Percentiles rank a stretch among this genome's conserved stretches.
phyloP scores from a whole-genome alignment of 2,329 filamentous ascomycete genomes.

The Phialophora verrucosa region DNA sequence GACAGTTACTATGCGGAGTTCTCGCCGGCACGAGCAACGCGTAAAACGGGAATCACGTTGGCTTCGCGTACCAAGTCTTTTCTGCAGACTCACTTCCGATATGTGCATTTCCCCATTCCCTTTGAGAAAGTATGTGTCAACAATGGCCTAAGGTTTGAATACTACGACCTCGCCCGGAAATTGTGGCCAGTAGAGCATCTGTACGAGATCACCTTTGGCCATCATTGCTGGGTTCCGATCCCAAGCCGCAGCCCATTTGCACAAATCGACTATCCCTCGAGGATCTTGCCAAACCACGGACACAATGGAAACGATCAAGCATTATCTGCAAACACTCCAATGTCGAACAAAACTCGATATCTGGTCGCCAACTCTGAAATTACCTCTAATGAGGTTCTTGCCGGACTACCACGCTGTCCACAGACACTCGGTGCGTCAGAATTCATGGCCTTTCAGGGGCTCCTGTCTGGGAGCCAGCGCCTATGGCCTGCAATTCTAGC shows the following conservation, averaged over 20 bases:
- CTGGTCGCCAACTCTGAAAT: conserved; percentile 48
- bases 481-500: conserved; percentile 58
- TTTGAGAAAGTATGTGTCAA: conserved; percentile 53
- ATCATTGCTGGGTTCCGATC: conserved; percentile 52
- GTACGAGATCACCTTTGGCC: conserved; percentile 50
- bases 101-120: conserved; percentile 49
- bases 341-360: conserved; percentile 24
- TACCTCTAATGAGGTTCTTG: conserved; percentile 56
- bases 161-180: conserved; percentile 52
- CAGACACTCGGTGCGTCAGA: conserved; percentile 55
- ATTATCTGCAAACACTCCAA: not conserved
- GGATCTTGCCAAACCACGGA: conserved; percentile 32
- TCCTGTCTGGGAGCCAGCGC: conserved; percentile 52
- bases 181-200: conserved; percentile 48
- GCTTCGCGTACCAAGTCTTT: conserved; percentile 57
- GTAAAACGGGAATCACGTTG: conserved; percentile 44
- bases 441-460: conserved; percentile 53
- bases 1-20: conserved; percentile 45
- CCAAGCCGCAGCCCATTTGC: conserved; percentile 48
- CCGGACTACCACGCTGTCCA: conserved; percentile 56
- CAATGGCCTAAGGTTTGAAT: conserved; percentile 55
- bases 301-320: not conserved
- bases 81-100: conserved; percentile 56
- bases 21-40: conserved; percentile 34
- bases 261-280: conserved; percentile 39